Base-by-base conservation (phyloP, 345 rosid genomes). In the Moricandia moricandioides region DNA sequence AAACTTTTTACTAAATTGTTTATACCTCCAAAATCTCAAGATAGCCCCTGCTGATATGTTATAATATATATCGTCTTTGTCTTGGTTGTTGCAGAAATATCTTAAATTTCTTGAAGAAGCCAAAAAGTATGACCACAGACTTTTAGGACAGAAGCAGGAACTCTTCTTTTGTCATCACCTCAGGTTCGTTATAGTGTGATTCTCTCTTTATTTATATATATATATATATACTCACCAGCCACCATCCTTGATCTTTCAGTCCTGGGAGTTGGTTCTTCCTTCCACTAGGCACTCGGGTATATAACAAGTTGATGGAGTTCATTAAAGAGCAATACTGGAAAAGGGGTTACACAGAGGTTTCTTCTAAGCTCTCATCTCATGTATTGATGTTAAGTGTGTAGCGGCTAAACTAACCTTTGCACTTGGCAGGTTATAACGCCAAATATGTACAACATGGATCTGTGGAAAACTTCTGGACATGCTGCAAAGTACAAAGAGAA, bases 191-290 rank as follows among this genome's bases (percentile, higher is more conserved):
- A 21, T 21, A 21, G 24, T 21, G 24, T 21, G 24, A 21, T 21
- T 21, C 24, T 21, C 24, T 21, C 24, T 21, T 21, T 21, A 21
- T 21, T 21, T 21, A 21, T 21, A 21, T 21, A 21, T 21, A 21
- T 21, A 21, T 21, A 21, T 21, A 21, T 21, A 21, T 21, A 21
- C 24, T 21, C 24, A 21, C 24, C 24, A 21, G 24, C 24, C 56
- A 27, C 14, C 29, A 26, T 59, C 70, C 29, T 39, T 76, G 69
- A 21, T 45, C 70, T 82, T 81, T 76, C 89, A 95, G 99, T 81
- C 99, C 97, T 35, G 97, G 97, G 75, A 95, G 99, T 83, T 95
- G 91, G 93, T 95, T 95, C 84, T 95, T 95, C 82, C 96, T 90
- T 81, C 97, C 97, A 0, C 88, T 82, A 30, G 97, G 99, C 56